These are phyloP conservation scores for Colletotrichum sp. DNA, from an alignment of 2,329 filamentous ascomycete genomes.

Conservation along the genomic window DNA sequence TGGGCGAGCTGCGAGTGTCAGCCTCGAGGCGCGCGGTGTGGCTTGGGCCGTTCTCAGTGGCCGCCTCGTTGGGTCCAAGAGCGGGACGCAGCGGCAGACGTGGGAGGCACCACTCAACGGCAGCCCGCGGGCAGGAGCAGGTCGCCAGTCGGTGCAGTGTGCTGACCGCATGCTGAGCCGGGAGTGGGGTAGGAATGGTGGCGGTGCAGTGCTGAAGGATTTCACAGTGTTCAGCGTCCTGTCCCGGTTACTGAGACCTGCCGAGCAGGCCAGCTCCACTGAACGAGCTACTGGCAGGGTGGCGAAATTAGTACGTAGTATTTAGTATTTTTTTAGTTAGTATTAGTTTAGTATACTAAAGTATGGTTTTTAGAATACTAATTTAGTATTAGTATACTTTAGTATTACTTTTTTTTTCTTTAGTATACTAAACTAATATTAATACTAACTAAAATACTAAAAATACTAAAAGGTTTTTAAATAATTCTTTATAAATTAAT, in stretches of 20 bases:
- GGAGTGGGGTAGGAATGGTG: conserved; percentile 15
- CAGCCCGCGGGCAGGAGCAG: not conserved
- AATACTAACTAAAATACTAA: no score
- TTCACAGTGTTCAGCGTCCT: not conserved
- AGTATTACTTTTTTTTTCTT: no score
- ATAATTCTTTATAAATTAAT: no score
- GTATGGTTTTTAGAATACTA: no score
- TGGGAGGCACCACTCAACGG: not conserved
- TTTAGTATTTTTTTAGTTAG: no score
- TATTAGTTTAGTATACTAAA: no score
- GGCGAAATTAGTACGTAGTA: no score
- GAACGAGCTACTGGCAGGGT: not conserved
- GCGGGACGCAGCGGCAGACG: not conserved
- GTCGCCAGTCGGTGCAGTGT: not conserved
- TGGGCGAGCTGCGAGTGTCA: conserved; percentile 9
- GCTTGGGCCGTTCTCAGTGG: conserved; percentile 9
- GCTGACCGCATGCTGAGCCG: not conserved
- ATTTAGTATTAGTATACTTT: no score
- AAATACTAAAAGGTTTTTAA: no score
- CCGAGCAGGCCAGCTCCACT: not conserved
- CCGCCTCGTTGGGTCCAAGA: not conserved
- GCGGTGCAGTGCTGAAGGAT: conserved; percentile 13
- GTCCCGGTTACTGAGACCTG: not conserved
- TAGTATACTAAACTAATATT: no score
- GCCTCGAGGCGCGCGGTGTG: conserved; percentile 17